Conservation (phyloP, 306 rosid species). For the Ochetophila trinervis region DNA sequence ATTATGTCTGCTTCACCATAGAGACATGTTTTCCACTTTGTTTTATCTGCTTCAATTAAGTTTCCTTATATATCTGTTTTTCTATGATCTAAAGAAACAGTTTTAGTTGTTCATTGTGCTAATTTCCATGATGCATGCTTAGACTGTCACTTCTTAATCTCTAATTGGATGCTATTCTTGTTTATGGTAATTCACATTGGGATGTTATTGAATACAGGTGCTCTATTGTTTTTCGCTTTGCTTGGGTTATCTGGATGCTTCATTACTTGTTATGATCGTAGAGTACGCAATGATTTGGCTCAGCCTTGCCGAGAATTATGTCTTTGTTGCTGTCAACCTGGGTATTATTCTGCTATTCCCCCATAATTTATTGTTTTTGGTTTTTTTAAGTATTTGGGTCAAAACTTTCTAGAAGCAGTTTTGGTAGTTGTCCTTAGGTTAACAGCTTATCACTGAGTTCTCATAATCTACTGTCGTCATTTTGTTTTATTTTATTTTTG, state of each 20-base stretch:
- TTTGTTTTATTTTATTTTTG: no score
- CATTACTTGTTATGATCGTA: conserved; percentile 95
- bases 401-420: not conserved
- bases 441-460: no score
- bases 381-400: not conserved
- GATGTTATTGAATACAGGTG: conserved; percentile 60
- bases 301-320: conserved; percentile 99
- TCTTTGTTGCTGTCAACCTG: conserved; percentile 98
- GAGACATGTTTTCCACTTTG: no score
- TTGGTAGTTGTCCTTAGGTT: not conserved
- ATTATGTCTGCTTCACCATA: no score
- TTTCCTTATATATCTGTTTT: no score
- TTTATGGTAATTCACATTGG: conserved; percentile 17
- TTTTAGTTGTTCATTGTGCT: not conserved
- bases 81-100: not conserved
- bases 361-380: not conserved
- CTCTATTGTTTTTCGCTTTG: conserved; percentile 84
- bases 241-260: conserved; percentile 98
- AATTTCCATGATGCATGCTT: not conserved
- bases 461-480: no score
- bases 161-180: not conserved
- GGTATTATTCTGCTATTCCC: conserved; percentile 48
- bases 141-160: not conserved
- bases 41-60: no score
- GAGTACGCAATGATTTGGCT: conserved; percentile 96